A percentile compares a stretch with the other conserved stretches of the same genome.
phyloP scores from a whole-genome alignment of 371 early-diverging fungal genomes.

The Saksenaea oblongispora region DNA sequence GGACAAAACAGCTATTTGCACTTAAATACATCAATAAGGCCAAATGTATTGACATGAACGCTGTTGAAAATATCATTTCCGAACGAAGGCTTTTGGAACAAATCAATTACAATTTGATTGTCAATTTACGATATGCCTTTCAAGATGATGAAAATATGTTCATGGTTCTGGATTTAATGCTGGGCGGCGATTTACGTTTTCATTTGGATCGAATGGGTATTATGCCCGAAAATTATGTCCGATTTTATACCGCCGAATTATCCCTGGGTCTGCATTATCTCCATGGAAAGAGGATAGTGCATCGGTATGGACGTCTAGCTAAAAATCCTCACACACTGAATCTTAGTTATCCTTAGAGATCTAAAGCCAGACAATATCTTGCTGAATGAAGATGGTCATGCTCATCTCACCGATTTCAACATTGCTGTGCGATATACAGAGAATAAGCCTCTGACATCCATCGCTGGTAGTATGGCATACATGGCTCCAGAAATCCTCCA shows the following conservation, averaged over 20 bases:
- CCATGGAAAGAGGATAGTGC: constrained; percentile 61
- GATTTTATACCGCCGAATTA: constrained; percentile 78
- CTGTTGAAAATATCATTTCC: constrained; percentile 56
- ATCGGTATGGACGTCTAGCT: constrained; percentile 42
- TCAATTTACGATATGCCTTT: constrained; percentile 77
- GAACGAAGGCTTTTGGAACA: constrained; percentile 55
- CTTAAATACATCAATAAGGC: constrained; percentile 61
- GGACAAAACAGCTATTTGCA: constrained; percentile 54
- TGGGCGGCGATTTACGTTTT: constrained; percentile 88
- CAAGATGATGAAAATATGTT: constrained; percentile 80
- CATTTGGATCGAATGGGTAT: constrained; percentile 66
- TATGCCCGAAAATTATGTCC: constrained; percentile 72
- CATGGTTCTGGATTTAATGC: constrained; percentile 79
- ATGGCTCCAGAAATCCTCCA: constrained; percentile 78
- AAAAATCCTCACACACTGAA: not conserved
- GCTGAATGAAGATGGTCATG: constrained; percentile 80
- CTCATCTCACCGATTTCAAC: constrained; percentile 88
- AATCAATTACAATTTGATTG: constrained; percentile 52
- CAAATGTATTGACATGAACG: constrained; percentile 53
- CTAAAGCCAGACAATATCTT: constrained; percentile 98
- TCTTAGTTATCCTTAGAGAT: constrained; percentile 59
- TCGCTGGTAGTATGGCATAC: constrained; percentile 73
- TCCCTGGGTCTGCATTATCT: constrained; percentile 69
- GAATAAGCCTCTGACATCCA: constrained; percentile 54
- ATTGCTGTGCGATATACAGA: constrained; percentile 68